phyloP scores from a whole-genome alignment of 495 filamentous ascomycete genomes.

The Trypethelium eluteriae region DNA sequence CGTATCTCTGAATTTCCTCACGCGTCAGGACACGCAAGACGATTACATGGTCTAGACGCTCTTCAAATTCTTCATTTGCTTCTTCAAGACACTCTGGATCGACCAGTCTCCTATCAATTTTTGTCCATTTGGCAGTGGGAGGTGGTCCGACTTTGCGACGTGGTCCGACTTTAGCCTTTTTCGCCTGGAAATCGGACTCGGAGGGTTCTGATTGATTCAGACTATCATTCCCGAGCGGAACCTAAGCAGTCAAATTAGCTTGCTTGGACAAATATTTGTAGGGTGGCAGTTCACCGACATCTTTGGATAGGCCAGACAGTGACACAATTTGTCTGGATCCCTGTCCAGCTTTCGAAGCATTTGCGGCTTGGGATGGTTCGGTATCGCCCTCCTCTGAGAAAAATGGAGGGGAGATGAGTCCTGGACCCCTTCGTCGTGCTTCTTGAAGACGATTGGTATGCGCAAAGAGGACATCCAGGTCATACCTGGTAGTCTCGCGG shows the following conservation, averaged over 20 bases:
- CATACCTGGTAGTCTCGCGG: too few species aligned
- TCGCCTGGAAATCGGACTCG: constrained; percentile 31
- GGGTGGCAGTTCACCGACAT: neutral
- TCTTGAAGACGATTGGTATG: neutral
- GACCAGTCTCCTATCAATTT: constrained; percentile 69
- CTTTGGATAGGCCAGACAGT: neutral
- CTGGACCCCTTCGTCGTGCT: neutral
- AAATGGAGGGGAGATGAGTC: too few species aligned
- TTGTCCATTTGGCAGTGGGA: constrained; percentile 71
- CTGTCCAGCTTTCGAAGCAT: neutral
- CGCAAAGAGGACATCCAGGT: neutral
- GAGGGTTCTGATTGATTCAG: neutral
- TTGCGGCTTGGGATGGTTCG: too few species aligned
- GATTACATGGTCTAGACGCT: constrained; percentile 71
- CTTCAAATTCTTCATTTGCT: constrained; percentile 69
- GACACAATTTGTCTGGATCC: neutral
- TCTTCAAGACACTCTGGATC: constrained; percentile 67
- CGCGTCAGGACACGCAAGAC: constrained; percentile 69
- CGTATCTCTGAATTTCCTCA: constrained; percentile 71
- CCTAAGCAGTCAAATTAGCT: neutral
- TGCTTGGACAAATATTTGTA: neutral
- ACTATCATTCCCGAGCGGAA: neutral
- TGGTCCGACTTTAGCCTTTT: constrained; percentile 53
- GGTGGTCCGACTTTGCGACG: constrained; percentile 55
- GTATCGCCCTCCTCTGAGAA: too few species aligned